Base-by-base conservation (phyloP, 2,329 filamentous ascomycete genomes). In the Cordyceps fumosorosea region DNA sequence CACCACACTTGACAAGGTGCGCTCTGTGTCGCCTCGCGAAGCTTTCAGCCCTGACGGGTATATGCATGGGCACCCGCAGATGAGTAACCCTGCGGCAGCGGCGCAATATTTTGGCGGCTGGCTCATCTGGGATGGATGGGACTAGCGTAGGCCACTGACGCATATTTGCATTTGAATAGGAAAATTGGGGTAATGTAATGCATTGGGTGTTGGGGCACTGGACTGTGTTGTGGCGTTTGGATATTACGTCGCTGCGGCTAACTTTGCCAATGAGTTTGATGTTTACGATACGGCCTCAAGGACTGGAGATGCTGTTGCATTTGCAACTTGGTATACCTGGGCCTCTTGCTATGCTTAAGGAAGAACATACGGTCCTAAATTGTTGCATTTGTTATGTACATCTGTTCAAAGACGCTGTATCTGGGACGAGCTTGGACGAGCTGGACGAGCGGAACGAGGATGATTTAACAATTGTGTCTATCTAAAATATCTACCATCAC, bases 61-160 rank as follows among this genome's bases (percentile, higher is more conserved):
- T 40, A 62, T 66, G 47, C 70, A 71, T 42, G 64, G 64, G 7
- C 68, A 69, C 53, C 62, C 68, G 55, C 65, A 69, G 44, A 68
- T 73, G 50, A 66, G 69, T 34, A 70, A 67, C 63, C 65, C 68
- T 3, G 69, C 69, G 42, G 66, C 69, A 32, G 64, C 72, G 6
- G 69, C 69, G 20, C 68, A 65, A 45, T 70, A 71, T 53, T 65
- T 70, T 64, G 72, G 68, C 42, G 72, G 74, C 44, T 77, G 75
- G 75, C 69, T 73, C n/a, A 62, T 77, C 45, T 77, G 75, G 75
- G 73, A 75, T 48, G 74, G 75, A 24, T 77, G 74, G 75, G 74
- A 77, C 34, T 75, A 56, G 66, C 12, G 12, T 18, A 32, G 16
- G 7, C 22, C 18, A 48, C 26, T n/a, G 29, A n/a, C 7, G 5